Conservation (phyloP, 805 yeast genomes). For the Hanseniaspora hatyaiensis region DNA sequence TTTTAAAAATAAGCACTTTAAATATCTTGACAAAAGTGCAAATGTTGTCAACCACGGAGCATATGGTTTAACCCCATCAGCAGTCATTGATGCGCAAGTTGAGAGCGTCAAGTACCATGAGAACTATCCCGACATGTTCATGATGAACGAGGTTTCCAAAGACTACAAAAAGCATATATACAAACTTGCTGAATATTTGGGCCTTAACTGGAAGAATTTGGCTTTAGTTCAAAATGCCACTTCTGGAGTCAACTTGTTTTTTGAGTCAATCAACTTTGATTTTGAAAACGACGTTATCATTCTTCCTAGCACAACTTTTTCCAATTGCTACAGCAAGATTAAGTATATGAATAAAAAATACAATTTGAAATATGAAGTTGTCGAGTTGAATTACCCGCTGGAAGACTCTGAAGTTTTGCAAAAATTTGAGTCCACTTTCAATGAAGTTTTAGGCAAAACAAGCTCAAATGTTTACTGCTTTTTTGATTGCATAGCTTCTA, state of each 20-base stretch:
- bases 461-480: constrained; percentile 33
- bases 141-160: constrained; percentile 25
- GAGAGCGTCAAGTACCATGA: constrained; percentile 26
- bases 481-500: constrained; percentile 48
- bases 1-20: constrained; percentile 39
- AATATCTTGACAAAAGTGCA: constrained; percentile 31
- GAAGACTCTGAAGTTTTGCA: constrained; percentile 32
- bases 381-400: constrained; percentile 36
- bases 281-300: constrained; percentile 42
- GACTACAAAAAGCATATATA: constrained; percentile 31
- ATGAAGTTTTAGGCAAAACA: constrained; percentile 20
- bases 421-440: constrained; percentile 26
- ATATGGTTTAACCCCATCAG: constrained; percentile 44
- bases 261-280: constrained; percentile 39
- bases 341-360: constrained; percentile 30
- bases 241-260: constrained; percentile 43
- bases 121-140: constrained; percentile 39
- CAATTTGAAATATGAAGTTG: constrained; percentile 30
- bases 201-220: constrained; percentile 37
- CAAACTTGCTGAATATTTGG: constrained; percentile 34
- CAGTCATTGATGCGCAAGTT: constrained; percentile 35
- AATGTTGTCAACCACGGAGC: constrained; percentile 53
- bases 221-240: constrained; percentile 53
- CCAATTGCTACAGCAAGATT: constrained; percentile 43
- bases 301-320: constrained; percentile 40